A percentile compares a stretch with the other conserved stretches of the same genome.
Evolutionary conservation across 129 eudicot genomes (phyloP).

Genomic region (Saposhnikovia divaricata): DNA sequence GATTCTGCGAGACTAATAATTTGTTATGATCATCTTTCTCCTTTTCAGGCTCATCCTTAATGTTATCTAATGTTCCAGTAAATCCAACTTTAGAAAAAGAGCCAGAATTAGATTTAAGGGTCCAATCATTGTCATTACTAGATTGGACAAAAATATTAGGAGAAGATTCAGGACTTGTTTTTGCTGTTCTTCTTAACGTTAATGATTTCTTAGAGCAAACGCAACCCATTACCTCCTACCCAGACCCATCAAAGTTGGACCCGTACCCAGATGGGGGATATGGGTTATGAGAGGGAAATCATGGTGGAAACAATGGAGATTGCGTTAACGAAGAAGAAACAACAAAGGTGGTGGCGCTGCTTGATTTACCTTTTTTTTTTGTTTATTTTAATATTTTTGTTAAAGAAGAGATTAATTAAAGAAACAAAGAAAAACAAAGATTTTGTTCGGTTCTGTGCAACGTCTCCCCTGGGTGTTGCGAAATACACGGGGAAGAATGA

Average conservation of each 20-base stretch:
- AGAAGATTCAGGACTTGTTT: conserved; percentile 11
- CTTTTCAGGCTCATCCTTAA: conserved; percentile 22
- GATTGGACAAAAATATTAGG: conserved; percentile 18
- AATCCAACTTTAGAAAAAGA: conserved; percentile 7
- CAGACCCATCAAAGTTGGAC: conserved; percentile 58
- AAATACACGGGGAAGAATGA: conserved; percentile 25
- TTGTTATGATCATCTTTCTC: conserved; percentile 19
- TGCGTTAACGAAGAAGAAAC: conserved; percentile 12
- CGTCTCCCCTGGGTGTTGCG: conserved; percentile 18
- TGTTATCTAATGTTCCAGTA: conserved; percentile 22
- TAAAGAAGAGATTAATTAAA: neutral
- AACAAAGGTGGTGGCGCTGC: neutral
- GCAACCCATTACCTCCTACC: conserved; percentile 71
- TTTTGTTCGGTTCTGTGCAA: neutral
- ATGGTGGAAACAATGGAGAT: conserved; percentile 10
- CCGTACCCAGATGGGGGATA: conserved; percentile 27
- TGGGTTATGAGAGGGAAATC: conserved; percentile 20
- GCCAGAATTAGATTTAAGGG: conserved; percentile 13
- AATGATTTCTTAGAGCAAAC: conserved; percentile 51
- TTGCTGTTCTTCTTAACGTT: neutral
- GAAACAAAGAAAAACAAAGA: conserved; percentile 5
- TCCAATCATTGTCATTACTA: conserved; percentile 13
- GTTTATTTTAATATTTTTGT: neutral
- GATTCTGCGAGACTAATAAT: neutral
- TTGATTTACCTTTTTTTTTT: neutral